These are phyloP conservation scores for Hymenochaete sp. DNA, from an alignment of 1,284 basidiomycete genomes.

Conservation along the genomic window DNA sequence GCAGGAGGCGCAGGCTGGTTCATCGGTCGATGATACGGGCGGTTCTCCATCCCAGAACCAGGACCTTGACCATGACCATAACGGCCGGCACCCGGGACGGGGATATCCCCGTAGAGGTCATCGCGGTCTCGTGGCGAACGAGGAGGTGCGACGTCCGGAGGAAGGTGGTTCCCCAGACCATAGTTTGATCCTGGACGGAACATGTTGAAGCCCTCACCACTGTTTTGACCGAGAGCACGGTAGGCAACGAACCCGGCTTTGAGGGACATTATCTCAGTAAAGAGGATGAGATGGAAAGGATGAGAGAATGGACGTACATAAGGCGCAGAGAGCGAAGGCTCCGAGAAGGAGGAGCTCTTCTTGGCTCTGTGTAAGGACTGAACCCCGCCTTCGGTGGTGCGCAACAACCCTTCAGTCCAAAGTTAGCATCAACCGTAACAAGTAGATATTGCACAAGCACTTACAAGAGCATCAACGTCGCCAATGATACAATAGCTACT, in stretches of 20 bases:
- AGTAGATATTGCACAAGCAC: conserved; percentile 22
- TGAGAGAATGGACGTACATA: conserved; percentile 40
- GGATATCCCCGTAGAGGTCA: too few species aligned
- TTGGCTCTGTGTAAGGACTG: conserved; percentile 54
- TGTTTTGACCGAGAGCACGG: conserved; percentile 15
- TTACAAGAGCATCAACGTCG: conserved; percentile 55
- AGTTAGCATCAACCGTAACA: conserved; percentile 13
- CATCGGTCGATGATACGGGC: not conserved
- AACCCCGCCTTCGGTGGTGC: conserved; percentile 50
- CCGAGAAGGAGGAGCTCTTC: conserved; percentile 64
- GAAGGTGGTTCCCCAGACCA: too few species aligned
- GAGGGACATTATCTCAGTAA: not conserved
- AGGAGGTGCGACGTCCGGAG: too few species aligned
- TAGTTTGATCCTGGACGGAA: too few species aligned
- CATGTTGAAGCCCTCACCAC: not conserved
- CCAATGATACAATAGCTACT: conserved; percentile 56
- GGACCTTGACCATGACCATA: not conserved
- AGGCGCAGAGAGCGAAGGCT: conserved; percentile 62
- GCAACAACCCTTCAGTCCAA: conserved; percentile 41
- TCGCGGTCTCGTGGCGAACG: too few species aligned
- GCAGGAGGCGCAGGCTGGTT: not conserved
- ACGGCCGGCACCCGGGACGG: too few species aligned
- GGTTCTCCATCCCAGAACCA: not conserved
- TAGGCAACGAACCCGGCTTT: conserved; percentile 18
- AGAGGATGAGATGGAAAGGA: conserved; percentile 7